A percentile compares a stretch with the other conserved stretches of the same genome.
These are phyloP conservation scores for Didymosphaeria variabile DNA, from an alignment of 2,329 filamentous ascomycete genomes.

Conservation along the genomic window DNA sequence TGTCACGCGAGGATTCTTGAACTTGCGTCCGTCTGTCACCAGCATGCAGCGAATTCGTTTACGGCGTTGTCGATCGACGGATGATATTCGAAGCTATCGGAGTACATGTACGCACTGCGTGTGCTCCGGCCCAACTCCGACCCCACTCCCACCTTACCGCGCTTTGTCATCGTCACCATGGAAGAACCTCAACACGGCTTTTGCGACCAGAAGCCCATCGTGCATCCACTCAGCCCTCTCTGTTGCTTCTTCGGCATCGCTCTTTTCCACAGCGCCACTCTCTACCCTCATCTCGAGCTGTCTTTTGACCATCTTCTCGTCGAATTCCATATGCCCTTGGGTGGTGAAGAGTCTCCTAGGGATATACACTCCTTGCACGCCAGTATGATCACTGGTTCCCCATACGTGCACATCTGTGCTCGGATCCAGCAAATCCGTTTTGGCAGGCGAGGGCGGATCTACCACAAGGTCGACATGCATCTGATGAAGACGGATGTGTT, in stretches of 20 bases:
- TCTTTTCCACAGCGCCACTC: conserved; percentile 50
- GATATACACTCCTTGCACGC: conserved; percentile 58
- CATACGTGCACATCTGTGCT: conserved; percentile 59
- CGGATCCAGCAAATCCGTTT: conserved; percentile 32
- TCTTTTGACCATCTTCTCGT: conserved; percentile 56
- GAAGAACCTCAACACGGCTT: conserved; percentile 43
- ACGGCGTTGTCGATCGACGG: background rate
- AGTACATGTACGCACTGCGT: background rate
- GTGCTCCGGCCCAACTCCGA: conserved; percentile 2
- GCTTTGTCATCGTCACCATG: conserved; percentile 43
- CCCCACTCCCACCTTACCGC: conserved; percentile 13
- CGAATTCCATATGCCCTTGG: conserved; percentile 59
- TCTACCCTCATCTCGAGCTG: conserved; percentile 58
- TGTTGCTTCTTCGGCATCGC: conserved; percentile 47
- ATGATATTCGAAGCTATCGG: background rate
- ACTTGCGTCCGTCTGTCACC: background rate
- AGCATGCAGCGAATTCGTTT: background rate
- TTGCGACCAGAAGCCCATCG: conserved; percentile 39
- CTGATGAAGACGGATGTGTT: conserved; percentile 54
- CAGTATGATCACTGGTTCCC: conserved; percentile 56
- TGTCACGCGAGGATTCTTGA: background rate
- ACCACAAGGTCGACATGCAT: conserved; percentile 60
- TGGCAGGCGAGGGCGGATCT: conserved; percentile 39
- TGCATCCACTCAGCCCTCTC: conserved; percentile 45
- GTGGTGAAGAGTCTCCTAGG: conserved; percentile 56